Base-by-base conservation (phyloP, 2,329 filamentous ascomycete genomes). In the Aspergillus sp. region DNA sequence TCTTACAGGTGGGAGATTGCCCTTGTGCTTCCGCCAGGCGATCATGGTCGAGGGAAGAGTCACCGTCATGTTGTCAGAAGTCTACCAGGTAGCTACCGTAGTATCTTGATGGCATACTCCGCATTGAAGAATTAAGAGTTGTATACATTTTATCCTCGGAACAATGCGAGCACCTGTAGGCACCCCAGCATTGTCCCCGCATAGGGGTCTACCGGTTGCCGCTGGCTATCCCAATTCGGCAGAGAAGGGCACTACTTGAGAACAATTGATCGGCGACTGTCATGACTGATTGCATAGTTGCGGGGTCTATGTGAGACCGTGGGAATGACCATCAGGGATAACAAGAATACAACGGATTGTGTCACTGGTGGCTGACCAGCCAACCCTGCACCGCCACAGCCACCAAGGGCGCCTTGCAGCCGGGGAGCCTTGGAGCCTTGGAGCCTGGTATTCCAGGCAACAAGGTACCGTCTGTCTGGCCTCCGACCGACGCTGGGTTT, bases 1-100 rank as follows among this genome's bases (percentile, higher is more conserved):
- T 20, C 30, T 19, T 49, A 56, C 51, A 4, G 51, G 54, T 16
- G 19, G 30, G 9, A 47, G 45, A 3, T 53, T 51, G 4, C 51
- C 53, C 35, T 56, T 56, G 41, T 56, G 51, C 51, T 56, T 56
- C 14, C 53, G 33, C 53, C 53, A 56, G 26, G 53, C 53, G 42
- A 49, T 51, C 51, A 56, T 56, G 14, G 22, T 44, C 16, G 19
- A 20, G 8, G 47, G 47, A 3, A 40, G 30, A 9, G 35, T 9
- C n/a, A 26, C 11, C 10, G 20, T 30, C 41, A 46, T 38, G 16
- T 30, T 46, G 47, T n/a, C 16, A 7, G 35, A n/a, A n/a, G 13
- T 38, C 16, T 22, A 22, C 7, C 5, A 30, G 35, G 35, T 38
- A 38, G 5, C 7, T 22, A 22, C 22, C 16, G 35, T 11, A n/a